Evolutionary conservation across 2,329 filamentous ascomycete species (phyloP), one percentile per base, ranked within the genome.

Genomic region (Hypoxylon sp.): DNA sequence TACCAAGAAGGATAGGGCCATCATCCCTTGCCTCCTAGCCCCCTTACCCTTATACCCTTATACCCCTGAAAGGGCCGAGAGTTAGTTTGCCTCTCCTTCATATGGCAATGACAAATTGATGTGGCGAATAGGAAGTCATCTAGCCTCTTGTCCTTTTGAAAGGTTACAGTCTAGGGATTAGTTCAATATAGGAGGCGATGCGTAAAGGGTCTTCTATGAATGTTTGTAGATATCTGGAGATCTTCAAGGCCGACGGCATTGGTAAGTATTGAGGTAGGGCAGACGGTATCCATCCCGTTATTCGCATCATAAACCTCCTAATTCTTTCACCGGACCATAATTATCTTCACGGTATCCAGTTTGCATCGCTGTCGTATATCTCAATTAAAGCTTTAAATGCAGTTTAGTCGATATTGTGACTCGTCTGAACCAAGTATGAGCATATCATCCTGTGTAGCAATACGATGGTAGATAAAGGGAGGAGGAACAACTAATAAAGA

Each of bases 71-170:
- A 68, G 51, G 65, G 65, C 64, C 64, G 53, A 70, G 60, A 46
- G 38, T 6, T 28, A 51, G 19, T 45, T 23, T 65, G 38, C 28
- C 23, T 56, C 41, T 38, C 19, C 43, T 28, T 32, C 46, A 63
- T 52, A 67, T 34, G 60, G 43, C 38, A 48, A 51, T 70, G 68
- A 70, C 68, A 70, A 70, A 70, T 70, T 65, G 19, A 7, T 17
- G 49, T 57, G 25, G 64, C 67, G 53, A 67, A 70, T 67, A 50
- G 58, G 58, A 53, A 13, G 10, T 43, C 13, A 5, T 28, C 52
- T 32, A 56, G 30, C 49, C 52, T 25, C 51, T 50, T 11, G 19
- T n/a, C 23, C 48, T 66, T 58, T 60, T 36, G 28, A 25, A 17
- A 66, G 48, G 59, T 60, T 41, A 3, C 56, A 65, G 14, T 57